These are phyloP conservation scores for Platanus orientalis DNA, from an alignment of 164 flowering plant species.

Conservation along the genomic window DNA sequence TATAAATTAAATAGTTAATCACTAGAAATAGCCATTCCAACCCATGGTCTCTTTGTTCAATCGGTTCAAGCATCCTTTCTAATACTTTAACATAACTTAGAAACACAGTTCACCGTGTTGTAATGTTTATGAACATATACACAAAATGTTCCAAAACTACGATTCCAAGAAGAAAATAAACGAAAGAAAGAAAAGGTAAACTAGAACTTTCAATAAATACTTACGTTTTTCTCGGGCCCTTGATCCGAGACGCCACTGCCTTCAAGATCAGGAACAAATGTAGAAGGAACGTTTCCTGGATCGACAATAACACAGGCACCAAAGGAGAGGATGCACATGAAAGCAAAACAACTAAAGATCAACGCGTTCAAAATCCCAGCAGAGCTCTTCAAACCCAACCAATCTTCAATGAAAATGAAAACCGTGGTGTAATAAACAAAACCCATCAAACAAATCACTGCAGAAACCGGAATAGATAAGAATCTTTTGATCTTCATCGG, in stretches of 20 bases:
- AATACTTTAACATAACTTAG: too few relatives aligned
- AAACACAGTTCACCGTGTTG: too few relatives aligned
- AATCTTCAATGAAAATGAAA: slow-evolving; percentile 49
- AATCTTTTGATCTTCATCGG: slow-evolving; percentile 39
- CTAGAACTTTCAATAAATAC: too few relatives aligned
- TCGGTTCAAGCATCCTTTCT: too few relatives aligned
- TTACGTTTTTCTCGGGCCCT: slow-evolving; percentile 36
- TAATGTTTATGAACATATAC: too few relatives aligned
- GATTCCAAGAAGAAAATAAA: too few relatives aligned
- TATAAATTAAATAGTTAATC: too few relatives aligned
- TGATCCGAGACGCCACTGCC: slow-evolving; percentile 28
- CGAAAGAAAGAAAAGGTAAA: too few relatives aligned
- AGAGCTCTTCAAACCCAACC: slow-evolving; percentile 47
- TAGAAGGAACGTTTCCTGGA: slow-evolving; percentile 56
- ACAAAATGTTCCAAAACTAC: too few relatives aligned
- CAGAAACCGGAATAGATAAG: slow-evolving; percentile 37
- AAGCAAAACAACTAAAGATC: slow-evolving; percentile 39
- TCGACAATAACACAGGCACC: slow-evolving; percentile 41
- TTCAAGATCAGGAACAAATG: slow-evolving; percentile 57
- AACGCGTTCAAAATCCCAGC: slow-evolving; percentile 42
- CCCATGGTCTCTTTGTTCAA: too few relatives aligned
- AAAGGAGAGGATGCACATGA: slow-evolving; percentile 45
- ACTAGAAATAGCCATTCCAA: too few relatives aligned
- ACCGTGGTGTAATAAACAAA: slow-evolving; percentile 47
- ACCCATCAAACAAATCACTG: slow-evolving; percentile 36